phyloP scores from a whole-genome alignment of 306 rosid genomes.

The Glycine latifolia region DNA sequence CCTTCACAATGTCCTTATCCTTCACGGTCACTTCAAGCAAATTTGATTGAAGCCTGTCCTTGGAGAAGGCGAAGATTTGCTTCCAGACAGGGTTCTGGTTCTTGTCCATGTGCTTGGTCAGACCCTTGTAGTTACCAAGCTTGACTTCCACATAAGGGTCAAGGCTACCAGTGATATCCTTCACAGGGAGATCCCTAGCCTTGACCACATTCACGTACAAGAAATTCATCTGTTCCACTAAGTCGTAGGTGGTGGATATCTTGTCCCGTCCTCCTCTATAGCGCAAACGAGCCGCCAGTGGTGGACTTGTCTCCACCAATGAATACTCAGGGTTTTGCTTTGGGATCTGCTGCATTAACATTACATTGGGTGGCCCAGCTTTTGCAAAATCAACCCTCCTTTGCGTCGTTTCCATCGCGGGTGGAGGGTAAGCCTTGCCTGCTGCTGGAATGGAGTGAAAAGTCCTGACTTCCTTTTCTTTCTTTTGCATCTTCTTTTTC shows the following conservation, averaged over 20 bases:
- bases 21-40: conserved; percentile 79
- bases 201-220: conserved; percentile 90
- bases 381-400: conserved; percentile 72
- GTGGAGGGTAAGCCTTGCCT: too few relatives aligned
- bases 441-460: conserved; percentile 74
- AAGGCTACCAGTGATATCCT: conserved; percentile 92
- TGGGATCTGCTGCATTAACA: conserved; percentile 79
- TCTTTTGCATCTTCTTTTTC: conserved; percentile 51
- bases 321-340: conserved; percentile 77
- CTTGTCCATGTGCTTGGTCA: conserved; percentile 81
- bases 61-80: conserved; percentile 86
- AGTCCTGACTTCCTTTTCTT: conserved; percentile 73
- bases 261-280: conserved; percentile 67
- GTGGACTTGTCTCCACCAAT: conserved; percentile 85
- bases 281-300: conserved; percentile 76
- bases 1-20: conserved; percentile 86
- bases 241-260: conserved; percentile 85
- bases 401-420: neutral
- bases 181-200: conserved; percentile 85
- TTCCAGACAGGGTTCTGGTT: conserved; percentile 90
- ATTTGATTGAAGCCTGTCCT: conserved; percentile 76
- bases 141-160: conserved; percentile 96
- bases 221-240: conserved; percentile 92
- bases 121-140: conserved; percentile 89
- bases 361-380: conserved; percentile 67